These are phyloP conservation scores for Eutrema japonicum DNA, from an alignment of 345 rosid species.

Conservation along the genomic window DNA sequence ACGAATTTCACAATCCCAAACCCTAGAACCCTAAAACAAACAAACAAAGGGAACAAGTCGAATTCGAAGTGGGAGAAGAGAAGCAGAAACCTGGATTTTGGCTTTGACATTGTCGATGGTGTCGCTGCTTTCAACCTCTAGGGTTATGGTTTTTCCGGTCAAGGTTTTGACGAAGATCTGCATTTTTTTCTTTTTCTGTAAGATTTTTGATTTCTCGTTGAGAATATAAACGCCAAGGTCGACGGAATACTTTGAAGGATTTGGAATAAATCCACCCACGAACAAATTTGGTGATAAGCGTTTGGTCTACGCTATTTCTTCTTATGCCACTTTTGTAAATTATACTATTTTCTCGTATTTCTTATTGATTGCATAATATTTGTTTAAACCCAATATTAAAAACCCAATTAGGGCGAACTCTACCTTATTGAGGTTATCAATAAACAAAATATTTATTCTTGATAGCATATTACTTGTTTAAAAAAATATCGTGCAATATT, in stretches of 20 bases:
- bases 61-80: not conserved
- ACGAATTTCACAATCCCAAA: not conserved
- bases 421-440: no score
- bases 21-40: slow-evolving; percentile 11
- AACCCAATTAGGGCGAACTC: no score
- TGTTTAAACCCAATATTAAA: no score
- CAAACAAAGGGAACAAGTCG: not conserved
- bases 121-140: slow-evolving; percentile 63
- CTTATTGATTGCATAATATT: no score
- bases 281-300: slow-evolving; percentile 2
- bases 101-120: slow-evolving; percentile 63
- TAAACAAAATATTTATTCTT: no score
- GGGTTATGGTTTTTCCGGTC: slow-evolving; percentile 62
- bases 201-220: not conserved
- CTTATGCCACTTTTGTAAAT: not conserved
- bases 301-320: slow-evolving; percentile 20
- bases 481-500: no score
- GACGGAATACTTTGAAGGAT: not conserved
- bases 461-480: no score
- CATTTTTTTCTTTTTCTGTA: slow-evolving; percentile 31
- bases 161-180: slow-evolving; percentile 67
- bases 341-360: no score
- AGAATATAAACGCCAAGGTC: not conserved
- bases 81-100: slow-evolving; percentile 52
- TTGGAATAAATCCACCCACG: slow-evolving; percentile 22